Evolutionary conservation across 2,329 filamentous ascomycete genomes (phyloP).

Genomic region (Colletotrichum sp.): DNA sequence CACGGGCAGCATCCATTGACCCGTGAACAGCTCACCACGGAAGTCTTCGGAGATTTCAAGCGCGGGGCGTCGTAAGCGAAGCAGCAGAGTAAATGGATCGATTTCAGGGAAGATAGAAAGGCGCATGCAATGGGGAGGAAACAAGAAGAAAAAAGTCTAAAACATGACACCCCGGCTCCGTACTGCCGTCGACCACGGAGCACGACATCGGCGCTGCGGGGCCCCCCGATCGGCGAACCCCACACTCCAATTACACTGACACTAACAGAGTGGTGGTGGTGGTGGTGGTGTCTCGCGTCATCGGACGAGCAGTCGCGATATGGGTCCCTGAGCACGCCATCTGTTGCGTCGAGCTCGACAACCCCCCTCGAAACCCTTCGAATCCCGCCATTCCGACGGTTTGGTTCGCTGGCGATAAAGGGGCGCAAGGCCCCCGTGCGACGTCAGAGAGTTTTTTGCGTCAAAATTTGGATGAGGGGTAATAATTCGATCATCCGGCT

Average conservation of each 20-base stretch:
- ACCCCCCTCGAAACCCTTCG: neutral
- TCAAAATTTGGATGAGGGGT: conserved; percentile 1
- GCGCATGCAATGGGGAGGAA: neutral
- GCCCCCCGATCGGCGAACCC: conserved; percentile 4
- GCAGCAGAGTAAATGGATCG: neutral
- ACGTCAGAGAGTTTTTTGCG: neutral
- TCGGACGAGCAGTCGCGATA: conserved; percentile 20
- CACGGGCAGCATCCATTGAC: neutral
- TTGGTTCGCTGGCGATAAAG: conserved; percentile 1
- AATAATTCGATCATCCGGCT: neutral
- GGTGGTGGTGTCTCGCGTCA: conserved; percentile 15
- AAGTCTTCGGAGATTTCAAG: neutral
- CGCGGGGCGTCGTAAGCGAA: neutral
- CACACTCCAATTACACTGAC: neutral
- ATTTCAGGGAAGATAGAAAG: neutral
- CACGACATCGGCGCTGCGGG: conserved; percentile 3
- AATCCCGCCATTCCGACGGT: neutral
- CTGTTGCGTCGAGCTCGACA: conserved; percentile 14
- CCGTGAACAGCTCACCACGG: neutral
- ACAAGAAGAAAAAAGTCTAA: neutral
- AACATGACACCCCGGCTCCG: neutral
- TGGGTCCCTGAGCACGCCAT: conserved; percentile 23
- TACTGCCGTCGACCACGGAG: neutral
- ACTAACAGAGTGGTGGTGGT: neutral
- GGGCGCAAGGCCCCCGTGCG: neutral